Conservation (phyloP, 306 rosid species). For the Cyclanthera cordifolia region DNA sequence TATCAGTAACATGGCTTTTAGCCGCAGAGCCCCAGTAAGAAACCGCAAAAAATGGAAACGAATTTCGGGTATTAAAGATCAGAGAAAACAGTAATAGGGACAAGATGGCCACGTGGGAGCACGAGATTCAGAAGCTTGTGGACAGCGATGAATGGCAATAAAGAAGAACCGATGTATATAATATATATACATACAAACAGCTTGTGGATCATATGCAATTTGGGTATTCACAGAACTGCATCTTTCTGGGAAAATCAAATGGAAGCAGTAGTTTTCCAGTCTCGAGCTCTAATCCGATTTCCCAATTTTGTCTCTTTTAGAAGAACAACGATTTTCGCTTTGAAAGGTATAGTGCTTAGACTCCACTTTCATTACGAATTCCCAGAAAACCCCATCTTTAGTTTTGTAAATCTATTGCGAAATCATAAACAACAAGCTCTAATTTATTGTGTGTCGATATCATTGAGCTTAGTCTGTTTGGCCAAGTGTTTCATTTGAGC, state of each 20-base stretch:
- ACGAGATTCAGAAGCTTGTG: conserved; percentile 20
- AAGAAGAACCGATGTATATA: background rate
- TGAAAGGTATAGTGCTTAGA: conserved; percentile 36
- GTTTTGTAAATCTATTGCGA: background rate
- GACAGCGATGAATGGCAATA: conserved; percentile 13
- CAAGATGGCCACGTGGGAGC: conserved; percentile 20
- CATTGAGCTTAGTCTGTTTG: background rate
- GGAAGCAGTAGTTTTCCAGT: conserved; percentile 22
- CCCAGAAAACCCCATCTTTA: background rate
- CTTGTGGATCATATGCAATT: conserved; percentile 4
- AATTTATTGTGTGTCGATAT: background rate
- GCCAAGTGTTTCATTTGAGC: too few relatives aligned
- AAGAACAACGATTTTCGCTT: conserved; percentile 19
- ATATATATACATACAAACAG: conserved; percentile 1
- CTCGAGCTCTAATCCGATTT: conserved; percentile 24
- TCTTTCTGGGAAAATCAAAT: conserved; percentile 20
- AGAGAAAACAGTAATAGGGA: background rate
- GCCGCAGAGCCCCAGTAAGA: background rate
- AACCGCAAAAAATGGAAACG: background rate
- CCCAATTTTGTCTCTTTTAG: conserved; percentile 20
- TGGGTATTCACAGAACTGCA: background rate
- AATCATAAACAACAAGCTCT: background rate
- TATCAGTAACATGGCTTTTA: conserved; percentile 22
- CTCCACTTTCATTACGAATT: background rate
- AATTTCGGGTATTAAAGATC: background rate